Evolutionary conservation across 106 monocot species (phyloP).

Genomic region (Ottelia alismoides): DNA sequence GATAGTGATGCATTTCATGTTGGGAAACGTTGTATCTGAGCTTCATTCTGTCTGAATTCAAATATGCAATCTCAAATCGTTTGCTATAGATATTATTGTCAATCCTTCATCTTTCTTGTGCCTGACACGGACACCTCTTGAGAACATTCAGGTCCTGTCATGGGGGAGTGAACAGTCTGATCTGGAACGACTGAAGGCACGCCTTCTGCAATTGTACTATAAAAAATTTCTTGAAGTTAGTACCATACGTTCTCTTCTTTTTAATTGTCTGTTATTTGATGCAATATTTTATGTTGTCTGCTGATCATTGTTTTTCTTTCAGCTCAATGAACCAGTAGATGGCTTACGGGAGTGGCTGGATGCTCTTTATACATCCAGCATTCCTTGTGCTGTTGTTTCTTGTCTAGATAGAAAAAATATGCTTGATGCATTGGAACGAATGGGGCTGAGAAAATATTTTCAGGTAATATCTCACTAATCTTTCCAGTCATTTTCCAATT

Average conservation of each 20-base stretch:
- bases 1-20: too few species aligned
- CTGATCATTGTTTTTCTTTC: conserved; percentile 4
- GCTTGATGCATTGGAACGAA: conserved; percentile 56
- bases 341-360: conserved; percentile 92
- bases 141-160: conserved; percentile 43
- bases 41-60: too few species aligned
- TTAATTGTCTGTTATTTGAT: not conserved
- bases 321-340: conserved; percentile 68
- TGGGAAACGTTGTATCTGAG: too few species aligned
- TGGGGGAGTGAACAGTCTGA: conserved; percentile 51
- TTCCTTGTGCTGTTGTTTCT: conserved; percentile 89
- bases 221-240: conserved; percentile 73
- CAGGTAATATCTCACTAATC: conserved; percentile 28
- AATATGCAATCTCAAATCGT: too few species aligned
- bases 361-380: conserved; percentile 70
- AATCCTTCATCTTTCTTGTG: too few species aligned
- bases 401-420: conserved; percentile 76
- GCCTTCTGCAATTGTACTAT: conserved; percentile 65
- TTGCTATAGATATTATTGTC: too few species aligned
- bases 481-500: not conserved
- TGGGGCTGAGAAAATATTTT: conserved; percentile 76
- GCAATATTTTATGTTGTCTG: too few species aligned
- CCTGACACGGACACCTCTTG: too few species aligned
- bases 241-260: not conserved
- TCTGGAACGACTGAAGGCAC: conserved; percentile 74